Evolutionary conservation across 176 grass and related monocot genomes (phyloP).

Genomic region (Pontederia paniculata): DNA sequence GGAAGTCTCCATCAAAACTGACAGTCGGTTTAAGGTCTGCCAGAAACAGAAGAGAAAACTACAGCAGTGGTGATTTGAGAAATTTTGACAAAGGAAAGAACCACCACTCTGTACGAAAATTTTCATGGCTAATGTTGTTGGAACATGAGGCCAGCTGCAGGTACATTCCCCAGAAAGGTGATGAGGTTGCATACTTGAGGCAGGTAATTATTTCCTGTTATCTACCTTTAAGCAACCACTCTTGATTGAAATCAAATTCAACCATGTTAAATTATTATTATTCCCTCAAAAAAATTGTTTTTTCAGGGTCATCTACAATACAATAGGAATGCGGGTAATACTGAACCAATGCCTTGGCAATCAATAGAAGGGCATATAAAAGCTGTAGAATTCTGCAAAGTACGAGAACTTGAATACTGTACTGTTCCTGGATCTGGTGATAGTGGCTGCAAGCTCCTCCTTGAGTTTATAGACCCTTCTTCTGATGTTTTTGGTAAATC

Average conservation of each 20-base stretch:
- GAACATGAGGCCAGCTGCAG: slow-evolving; percentile 91
- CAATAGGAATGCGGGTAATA: slow-evolving; percentile 17
- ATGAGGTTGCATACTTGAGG: slow-evolving; percentile 77
- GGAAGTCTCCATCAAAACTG: slow-evolving; percentile 44
- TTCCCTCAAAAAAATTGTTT: slow-evolving; percentile 12
- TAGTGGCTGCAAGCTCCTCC: slow-evolving; percentile 71
- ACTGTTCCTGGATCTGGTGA: slow-evolving; percentile 81
- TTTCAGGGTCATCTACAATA: slow-evolving; percentile 87
- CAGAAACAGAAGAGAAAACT: slow-evolving; percentile 70
- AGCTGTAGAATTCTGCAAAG: slow-evolving; percentile 81
- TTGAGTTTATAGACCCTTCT: slow-evolving; percentile 43
- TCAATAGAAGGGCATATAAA: slow-evolving; percentile 37
- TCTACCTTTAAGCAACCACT: neutral
- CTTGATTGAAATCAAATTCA: neutral
- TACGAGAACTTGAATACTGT: slow-evolving; percentile 53
- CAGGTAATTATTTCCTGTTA: slow-evolving; percentile 47
- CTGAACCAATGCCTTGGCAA: slow-evolving; percentile 49
- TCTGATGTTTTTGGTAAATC: slow-evolving; percentile 40
- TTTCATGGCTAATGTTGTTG: slow-evolving; percentile 85
- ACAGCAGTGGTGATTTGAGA: slow-evolving; percentile 34
- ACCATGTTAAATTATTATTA: slow-evolving; percentile 8
- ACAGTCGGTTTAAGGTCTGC: slow-evolving; percentile 61
- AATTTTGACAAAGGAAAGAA: slow-evolving; percentile 35
- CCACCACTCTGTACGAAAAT: slow-evolving; percentile 33
- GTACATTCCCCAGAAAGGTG: slow-evolving; percentile 87